A percentile compares a stretch with the other conserved stretches of the same genome.
Evolutionary conservation across 257 asterid genomes (phyloP).

Genomic region (Penstemon eatonii): DNA sequence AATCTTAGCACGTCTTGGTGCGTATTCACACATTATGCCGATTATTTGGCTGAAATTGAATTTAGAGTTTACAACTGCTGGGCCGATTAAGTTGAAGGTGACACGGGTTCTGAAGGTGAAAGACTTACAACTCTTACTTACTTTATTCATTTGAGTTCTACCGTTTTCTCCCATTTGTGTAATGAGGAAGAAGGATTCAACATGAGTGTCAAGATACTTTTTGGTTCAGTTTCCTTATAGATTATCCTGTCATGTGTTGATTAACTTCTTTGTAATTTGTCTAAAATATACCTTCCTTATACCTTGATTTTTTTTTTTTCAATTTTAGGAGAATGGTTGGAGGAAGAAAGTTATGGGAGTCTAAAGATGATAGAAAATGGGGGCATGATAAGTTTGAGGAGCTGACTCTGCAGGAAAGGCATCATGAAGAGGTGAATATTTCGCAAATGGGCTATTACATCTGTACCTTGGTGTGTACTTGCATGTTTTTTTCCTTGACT

Average conservation of each 20-base stretch:
- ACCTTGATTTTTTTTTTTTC: constrained; percentile 21
- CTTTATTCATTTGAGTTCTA: not conserved
- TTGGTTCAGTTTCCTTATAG: constrained; percentile 1
- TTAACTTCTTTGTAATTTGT: not conserved
- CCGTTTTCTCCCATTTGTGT: not conserved
- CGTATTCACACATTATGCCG: not conserved
- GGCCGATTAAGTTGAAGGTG: constrained; percentile 3
- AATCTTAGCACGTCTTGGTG: too few species aligned
- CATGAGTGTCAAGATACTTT: constrained; percentile 5
- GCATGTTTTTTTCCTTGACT: constrained; percentile 12
- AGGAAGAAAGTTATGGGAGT: constrained; percentile 92
- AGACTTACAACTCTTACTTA: not conserved
- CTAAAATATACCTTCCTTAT: not conserved
- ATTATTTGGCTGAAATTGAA: constrained; percentile 1
- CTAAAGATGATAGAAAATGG: constrained; percentile 94
- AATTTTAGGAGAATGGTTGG: constrained; percentile 72
- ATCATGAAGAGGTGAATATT: constrained; percentile 61
- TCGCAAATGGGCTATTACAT: constrained; percentile 20
- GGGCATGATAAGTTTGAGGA: constrained; percentile 99
- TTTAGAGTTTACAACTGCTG: not conserved
- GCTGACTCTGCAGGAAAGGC: constrained; percentile 65
- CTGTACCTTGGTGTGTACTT: constrained; percentile 1
- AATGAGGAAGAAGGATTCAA: not conserved
- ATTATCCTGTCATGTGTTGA: not conserved
- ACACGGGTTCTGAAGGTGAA: not conserved